Conservation (phyloP, 1,284 basidiomycete genomes). For the Omphalotus olearius region DNA sequence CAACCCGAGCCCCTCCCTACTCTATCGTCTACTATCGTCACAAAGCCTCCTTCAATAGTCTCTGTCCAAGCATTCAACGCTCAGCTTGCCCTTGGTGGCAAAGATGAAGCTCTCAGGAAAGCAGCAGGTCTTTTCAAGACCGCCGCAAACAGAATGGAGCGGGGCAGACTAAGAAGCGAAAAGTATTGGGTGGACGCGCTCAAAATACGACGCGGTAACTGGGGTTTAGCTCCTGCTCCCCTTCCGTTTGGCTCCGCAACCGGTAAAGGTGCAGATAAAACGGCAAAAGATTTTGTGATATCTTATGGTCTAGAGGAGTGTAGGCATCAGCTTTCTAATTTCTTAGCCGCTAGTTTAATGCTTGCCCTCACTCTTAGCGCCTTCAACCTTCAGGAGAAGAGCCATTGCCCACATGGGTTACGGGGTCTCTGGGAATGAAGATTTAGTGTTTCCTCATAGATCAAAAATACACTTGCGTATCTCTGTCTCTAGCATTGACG, state of each 20-base stretch:
- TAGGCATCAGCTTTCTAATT: constrained; percentile 29
- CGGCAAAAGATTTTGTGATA: constrained; percentile 73
- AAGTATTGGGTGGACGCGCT: constrained; percentile 78
- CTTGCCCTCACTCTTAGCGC: constrained; percentile 42
- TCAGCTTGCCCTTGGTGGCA: constrained; percentile 69
- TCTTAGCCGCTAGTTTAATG: constrained; percentile 13
- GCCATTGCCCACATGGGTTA: constrained; percentile 66
- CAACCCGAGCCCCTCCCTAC: constrained; percentile 22
- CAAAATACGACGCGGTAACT: constrained; percentile 67
- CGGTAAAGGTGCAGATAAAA: constrained; percentile 71
- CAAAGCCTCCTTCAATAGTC: constrained; percentile 55
- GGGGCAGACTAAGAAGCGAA: constrained; percentile 54
- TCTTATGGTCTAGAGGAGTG: constrained; percentile 78
- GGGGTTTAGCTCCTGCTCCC: constrained; percentile 73
- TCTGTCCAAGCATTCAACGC: constrained; percentile 74
- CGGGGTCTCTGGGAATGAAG: constrained; percentile 34
- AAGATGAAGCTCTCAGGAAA: constrained; percentile 71
- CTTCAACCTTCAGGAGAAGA: constrained; percentile 52
- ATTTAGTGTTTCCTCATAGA: constrained; percentile 61
- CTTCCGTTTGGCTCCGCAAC: constrained; percentile 61
- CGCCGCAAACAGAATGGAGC: constrained; percentile 66
- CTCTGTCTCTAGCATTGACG: constrained; percentile 37
- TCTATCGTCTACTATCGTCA: constrained; percentile 61
- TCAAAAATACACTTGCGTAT: constrained; percentile 56
- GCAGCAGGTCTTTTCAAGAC: constrained; percentile 65